Percentiles rank a stretch among this genome's conserved stretches.
These are phyloP conservation scores for Martiniozyma abietophila DNA, from an alignment of 805 yeast species.

Conservation along the genomic window DNA sequence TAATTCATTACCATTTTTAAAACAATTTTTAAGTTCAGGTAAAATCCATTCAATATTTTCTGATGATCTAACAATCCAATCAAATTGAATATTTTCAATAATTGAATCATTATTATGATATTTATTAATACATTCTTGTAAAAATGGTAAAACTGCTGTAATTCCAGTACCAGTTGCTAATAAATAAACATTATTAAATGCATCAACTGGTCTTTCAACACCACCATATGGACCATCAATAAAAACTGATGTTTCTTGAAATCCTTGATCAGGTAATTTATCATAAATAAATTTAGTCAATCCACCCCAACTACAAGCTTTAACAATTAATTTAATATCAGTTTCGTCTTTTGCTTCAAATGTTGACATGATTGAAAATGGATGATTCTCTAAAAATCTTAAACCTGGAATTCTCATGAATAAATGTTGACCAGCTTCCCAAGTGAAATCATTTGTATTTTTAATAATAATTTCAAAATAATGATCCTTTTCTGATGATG, in stretches of 20 bases:
- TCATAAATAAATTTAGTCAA: slow-evolving; percentile 31
- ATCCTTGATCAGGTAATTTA: slow-evolving; percentile 20
- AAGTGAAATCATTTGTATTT: slow-evolving; percentile 28
- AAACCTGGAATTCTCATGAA: slow-evolving; percentile 38
- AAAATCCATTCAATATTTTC: slow-evolving; percentile 33
- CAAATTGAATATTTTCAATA: slow-evolving; percentile 28
- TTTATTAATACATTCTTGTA: slow-evolving; percentile 19
- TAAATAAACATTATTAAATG: slow-evolving; percentile 36
- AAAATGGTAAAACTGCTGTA: slow-evolving; percentile 39
- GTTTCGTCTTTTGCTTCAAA: slow-evolving; percentile 14
- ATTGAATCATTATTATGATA: slow-evolving; percentile 13
- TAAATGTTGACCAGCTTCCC: slow-evolving; percentile 51
- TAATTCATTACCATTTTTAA: slow-evolving; percentile 23
- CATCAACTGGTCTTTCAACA: slow-evolving; percentile 32
- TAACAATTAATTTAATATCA: slow-evolving; percentile 35
- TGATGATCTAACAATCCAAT: slow-evolving; percentile 34
- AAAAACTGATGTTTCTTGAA: slow-evolving; percentile 26
- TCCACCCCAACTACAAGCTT: slow-evolving; percentile 33
- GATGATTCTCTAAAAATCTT: slow-evolving; percentile 43
- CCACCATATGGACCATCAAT: slow-evolving; percentile 58
- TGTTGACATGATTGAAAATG: slow-evolving; percentile 40
- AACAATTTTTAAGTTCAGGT: slow-evolving; percentile 28
- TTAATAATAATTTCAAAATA: slow-evolving; percentile 29
- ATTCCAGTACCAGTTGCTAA: slow-evolving; percentile 45
- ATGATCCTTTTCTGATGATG: slow-evolving; percentile 28